phyloP scores from a whole-genome alignment of 306 rosid species.

The Castanospermum australe region DNA sequence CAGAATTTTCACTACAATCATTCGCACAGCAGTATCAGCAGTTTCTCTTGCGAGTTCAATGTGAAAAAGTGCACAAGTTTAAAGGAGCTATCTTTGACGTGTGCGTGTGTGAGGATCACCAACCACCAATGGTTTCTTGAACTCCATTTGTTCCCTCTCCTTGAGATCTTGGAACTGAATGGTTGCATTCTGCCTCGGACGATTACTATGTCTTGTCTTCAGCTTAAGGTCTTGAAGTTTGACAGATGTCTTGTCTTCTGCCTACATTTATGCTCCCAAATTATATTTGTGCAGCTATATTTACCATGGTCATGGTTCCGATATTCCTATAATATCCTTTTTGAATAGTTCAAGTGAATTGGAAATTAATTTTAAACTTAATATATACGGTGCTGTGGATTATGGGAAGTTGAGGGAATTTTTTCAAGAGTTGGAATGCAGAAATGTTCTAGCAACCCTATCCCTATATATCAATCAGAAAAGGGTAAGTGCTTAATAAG shows the following conservation, averaged over 20 bases:
- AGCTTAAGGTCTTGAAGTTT: not conserved
- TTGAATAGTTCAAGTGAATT: not conserved
- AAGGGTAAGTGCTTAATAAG: not conserved
- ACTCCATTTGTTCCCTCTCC: not conserved
- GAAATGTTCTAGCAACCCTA: not conserved
- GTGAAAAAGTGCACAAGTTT: not conserved
- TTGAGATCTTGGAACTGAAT: not conserved
- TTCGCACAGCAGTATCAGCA: too few relatives aligned
- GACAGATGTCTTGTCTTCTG: not conserved
- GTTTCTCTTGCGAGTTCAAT: not conserved
- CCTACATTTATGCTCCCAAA: not conserved
- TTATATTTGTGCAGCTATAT: not conserved
- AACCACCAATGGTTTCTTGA: not conserved
- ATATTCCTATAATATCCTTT: not conserved
- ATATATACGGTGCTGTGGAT: not conserved
- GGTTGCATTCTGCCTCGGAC: not conserved
- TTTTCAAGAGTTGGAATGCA: not conserved
- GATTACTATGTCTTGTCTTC: not conserved
- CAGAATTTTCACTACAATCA: not conserved
- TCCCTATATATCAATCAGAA: not conserved
- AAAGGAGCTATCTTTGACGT: not conserved
- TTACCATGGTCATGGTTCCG: not conserved
- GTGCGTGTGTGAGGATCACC: not conserved
- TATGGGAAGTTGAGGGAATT: not conserved
- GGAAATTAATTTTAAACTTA: not conserved